These are phyloP conservation scores for Phialocephala sp. DNA, from an alignment of 2,329 filamentous ascomycete genomes.

Conservation along the genomic window DNA sequence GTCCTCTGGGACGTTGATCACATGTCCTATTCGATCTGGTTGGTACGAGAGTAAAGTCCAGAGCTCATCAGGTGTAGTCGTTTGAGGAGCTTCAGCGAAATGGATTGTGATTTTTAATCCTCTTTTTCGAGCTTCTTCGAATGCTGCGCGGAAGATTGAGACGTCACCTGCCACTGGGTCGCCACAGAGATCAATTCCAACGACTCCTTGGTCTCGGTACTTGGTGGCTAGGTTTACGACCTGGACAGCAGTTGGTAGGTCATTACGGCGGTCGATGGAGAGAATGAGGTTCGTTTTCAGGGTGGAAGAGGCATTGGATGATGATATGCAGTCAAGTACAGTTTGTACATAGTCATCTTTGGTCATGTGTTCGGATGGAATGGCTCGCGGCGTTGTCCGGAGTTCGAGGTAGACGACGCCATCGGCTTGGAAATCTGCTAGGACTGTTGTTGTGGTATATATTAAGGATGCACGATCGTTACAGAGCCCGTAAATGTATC, in stretches of 20 bases:
- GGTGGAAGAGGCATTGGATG: constrained; percentile 46
- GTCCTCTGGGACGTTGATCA: constrained; percentile 72
- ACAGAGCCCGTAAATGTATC: constrained; percentile 79
- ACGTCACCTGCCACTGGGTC: constrained; percentile 71
- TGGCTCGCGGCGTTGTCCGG: constrained; percentile 76
- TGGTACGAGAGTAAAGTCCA: constrained; percentile 65
- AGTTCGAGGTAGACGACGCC: constrained; percentile 81
- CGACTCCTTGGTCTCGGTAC: constrained; percentile 61
- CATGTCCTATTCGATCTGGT: constrained; percentile 76
- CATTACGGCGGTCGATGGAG: constrained; percentile 72
- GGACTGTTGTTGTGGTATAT: constrained; percentile 68
- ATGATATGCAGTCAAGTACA: constrained; percentile 67
- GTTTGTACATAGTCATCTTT: constrained; percentile 65
- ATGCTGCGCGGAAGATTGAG: constrained; percentile 61
- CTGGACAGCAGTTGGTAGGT: constrained; percentile 62
- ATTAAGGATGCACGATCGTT: constrained; percentile 64
- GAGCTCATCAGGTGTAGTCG: constrained; percentile 65
- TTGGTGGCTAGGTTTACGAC: constrained; percentile 67
- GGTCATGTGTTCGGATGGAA: constrained; percentile 58
- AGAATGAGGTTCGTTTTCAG: constrained; percentile 73
- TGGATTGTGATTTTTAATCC: constrained; percentile 74
- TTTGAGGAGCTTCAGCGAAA: constrained; percentile 73
- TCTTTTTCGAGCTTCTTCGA: constrained; percentile 58
- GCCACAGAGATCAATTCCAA: constrained; percentile 81
- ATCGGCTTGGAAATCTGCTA: constrained; percentile 70